Percentiles rank a stretch among this genome's conserved stretches.
phyloP scores from a whole-genome alignment of 2,329 filamentous ascomycete genomes.

The Diaporthe batatas region DNA sequence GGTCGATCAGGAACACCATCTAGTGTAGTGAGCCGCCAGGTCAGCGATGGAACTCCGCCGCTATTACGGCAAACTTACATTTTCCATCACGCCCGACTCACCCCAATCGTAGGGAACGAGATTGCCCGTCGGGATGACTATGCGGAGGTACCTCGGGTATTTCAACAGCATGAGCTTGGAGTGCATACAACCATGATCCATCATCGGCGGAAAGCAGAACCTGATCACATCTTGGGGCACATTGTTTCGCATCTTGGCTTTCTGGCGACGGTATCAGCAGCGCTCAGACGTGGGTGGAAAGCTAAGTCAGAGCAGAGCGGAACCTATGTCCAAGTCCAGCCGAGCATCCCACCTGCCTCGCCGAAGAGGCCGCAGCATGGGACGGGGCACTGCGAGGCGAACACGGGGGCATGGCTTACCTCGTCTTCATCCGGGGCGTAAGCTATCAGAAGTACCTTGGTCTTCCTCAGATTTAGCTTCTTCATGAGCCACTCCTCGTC shows the following conservation, averaged over 20 bases:
- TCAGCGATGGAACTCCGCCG: slow-evolving; percentile 41
- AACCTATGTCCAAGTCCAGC: slow-evolving; percentile 14
- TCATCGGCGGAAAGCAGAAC: slow-evolving; percentile 87
- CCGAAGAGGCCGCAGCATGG: slow-evolving; percentile 7
- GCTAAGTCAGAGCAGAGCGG: slow-evolving; percentile 21
- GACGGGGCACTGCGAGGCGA: not conserved
- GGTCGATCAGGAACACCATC: slow-evolving; percentile 92
- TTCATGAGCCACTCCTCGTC: slow-evolving; percentile 83
- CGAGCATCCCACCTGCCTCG: slow-evolving; percentile 13
- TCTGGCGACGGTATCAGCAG: slow-evolving; percentile 51
- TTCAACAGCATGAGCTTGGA: slow-evolving; percentile 95
- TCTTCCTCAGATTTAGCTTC: slow-evolving; percentile 74
- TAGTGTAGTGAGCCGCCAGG: slow-evolving; percentile 54
- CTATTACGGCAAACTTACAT: slow-evolving; percentile 63
- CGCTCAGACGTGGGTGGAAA: slow-evolving; percentile 13
- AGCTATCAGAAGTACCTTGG: slow-evolving; percentile 73
- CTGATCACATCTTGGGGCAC: slow-evolving; percentile 68
- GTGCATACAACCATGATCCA: slow-evolving; percentile 82
- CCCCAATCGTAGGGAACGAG: slow-evolving; percentile 91
- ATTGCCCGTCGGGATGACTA: slow-evolving; percentile 91
- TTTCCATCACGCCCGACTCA: slow-evolving; percentile 86
- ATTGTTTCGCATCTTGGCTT: slow-evolving; percentile 62
- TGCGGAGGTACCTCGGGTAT: slow-evolving; percentile 77
- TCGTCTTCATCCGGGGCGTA: slow-evolving; percentile 66
- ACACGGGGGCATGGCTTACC: slow-evolving; percentile 54